Evolutionary conservation across 2,329 filamentous ascomycete genomes (phyloP).

Genomic region (Cladosporium oxysporum): DNA sequence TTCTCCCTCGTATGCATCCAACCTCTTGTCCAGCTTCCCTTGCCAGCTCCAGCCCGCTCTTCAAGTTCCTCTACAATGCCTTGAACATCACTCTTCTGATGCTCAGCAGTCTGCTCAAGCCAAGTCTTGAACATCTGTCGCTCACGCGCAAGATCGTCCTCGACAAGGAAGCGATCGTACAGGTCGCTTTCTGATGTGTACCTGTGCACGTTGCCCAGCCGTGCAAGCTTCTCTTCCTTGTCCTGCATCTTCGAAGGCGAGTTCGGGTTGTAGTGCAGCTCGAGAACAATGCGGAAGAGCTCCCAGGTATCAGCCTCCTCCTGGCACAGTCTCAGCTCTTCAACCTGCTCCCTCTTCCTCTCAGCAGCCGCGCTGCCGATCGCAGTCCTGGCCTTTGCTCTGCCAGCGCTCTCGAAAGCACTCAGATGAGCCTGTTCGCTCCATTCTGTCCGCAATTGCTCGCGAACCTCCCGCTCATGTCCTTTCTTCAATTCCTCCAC

Average conservation of each 20-base stretch:
- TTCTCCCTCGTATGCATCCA: conserved; percentile 90
- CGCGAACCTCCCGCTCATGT: conserved; percentile 40
- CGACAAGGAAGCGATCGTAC: conserved; percentile 73
- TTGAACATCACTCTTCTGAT: conserved; percentile 69
- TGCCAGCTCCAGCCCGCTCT: conserved; percentile 68
- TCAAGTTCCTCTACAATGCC: conserved; percentile 71
- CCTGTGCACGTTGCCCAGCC: conserved; percentile 38
- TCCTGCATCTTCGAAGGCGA: conserved; percentile 35
- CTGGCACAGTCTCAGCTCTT: conserved; percentile 28
- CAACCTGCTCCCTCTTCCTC: conserved; percentile 40
- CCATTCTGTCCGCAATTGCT: conserved; percentile 44
- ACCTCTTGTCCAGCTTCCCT: conserved; percentile 78
- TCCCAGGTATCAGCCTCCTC: conserved; percentile 90
- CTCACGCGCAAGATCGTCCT: conserved; percentile 73
- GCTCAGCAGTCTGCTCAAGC: conserved; percentile 75
- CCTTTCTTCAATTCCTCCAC: conserved; percentile 49
- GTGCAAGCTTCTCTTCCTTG: conserved; percentile 37
- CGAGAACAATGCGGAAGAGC: conserved; percentile 71
- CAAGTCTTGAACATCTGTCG: conserved; percentile 80
- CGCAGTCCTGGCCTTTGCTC: conserved; percentile 25
- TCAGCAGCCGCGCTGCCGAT: conserved; percentile 25
- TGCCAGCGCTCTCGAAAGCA: conserved; percentile 35
- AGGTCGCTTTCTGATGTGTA: conserved; percentile 63
- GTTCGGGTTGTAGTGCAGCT: conserved; percentile 60
- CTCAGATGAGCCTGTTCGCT: conserved; percentile 28